phyloP scores from a whole-genome alignment of 192 early-diverging fungal genomes.

The Linnemannia zychae region DNA sequence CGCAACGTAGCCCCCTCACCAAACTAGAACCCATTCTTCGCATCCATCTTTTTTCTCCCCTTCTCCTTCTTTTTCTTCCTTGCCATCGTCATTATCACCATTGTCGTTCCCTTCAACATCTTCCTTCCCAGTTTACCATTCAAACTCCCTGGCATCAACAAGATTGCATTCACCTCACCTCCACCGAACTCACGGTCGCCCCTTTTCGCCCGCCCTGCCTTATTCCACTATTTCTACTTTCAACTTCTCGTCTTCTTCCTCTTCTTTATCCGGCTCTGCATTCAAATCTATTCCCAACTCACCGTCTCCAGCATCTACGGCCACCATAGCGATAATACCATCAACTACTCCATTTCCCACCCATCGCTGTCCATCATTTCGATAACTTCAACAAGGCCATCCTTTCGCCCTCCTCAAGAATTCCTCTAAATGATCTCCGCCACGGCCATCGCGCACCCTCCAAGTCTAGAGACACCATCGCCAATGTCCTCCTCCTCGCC shows the following conservation, averaged over 20 bases:
- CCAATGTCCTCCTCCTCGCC: slow-evolving; percentile 4
- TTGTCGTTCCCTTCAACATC: background rate
- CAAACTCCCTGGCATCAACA: background rate
- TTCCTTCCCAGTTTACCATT: background rate
- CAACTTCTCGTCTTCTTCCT: background rate
- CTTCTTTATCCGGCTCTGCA: background rate
- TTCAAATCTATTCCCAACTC: background rate
- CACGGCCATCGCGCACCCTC: slow-evolving; percentile 25
- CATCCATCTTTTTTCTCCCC: background rate
- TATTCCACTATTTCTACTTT: background rate
- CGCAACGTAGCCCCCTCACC: background rate
- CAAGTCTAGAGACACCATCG: slow-evolving; percentile 21
- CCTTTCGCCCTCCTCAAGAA: background rate
- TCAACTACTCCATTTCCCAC: slow-evolving; percentile 24
- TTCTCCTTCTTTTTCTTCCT: background rate
- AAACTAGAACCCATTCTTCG: background rate
- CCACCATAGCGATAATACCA: background rate
- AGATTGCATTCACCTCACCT: background rate
- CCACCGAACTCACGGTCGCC: background rate
- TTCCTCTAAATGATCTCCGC: slow-evolving; percentile 21
- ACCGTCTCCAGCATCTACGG: background rate
- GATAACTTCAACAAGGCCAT: slow-evolving; percentile 8
- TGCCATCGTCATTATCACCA: background rate
- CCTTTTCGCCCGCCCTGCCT: background rate
- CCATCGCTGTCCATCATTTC: slow-evolving; percentile 4